These are phyloP conservation scores for Zygosaccharomyces pseudorouxii DNA, from an alignment of 805 yeast species.

Conservation along the genomic window DNA sequence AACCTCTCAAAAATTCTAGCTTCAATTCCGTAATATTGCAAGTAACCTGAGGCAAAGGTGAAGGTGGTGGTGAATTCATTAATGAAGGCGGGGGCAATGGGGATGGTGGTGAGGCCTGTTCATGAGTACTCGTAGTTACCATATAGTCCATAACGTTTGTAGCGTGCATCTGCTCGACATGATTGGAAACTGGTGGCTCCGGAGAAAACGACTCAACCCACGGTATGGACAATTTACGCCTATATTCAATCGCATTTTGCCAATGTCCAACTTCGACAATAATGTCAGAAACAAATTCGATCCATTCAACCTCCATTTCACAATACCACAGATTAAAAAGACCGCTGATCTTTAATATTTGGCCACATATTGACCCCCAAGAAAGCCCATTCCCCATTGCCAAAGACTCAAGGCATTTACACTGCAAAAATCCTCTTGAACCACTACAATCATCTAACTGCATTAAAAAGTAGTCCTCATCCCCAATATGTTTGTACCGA, in stretches of 20 bases:
- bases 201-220: neutral
- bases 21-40: constrained; percentile 8
- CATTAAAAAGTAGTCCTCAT: constrained; percentile 21
- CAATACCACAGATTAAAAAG: constrained; percentile 13
- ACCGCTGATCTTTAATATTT: constrained; percentile 32
- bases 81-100: too few relatives aligned
- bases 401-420: constrained; percentile 24
- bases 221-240: neutral
- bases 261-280: constrained; percentile 38
- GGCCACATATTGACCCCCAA: constrained; percentile 22
- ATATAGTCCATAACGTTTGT: neutral
- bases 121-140: too few relatives aligned
- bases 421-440: constrained; percentile 18
- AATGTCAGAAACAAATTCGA: constrained; percentile 26
- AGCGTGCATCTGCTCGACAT: neutral
- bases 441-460: constrained; percentile 24
- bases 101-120: too few relatives aligned
- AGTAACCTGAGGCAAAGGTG: neutral
- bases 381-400: constrained; percentile 24
- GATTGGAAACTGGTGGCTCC: neutral
- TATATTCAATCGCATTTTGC: constrained; percentile 21
- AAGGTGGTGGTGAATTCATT: neutral
- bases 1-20: constrained; percentile 3
- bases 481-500: constrained; percentile 17
- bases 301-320: constrained; percentile 34